A percentile compares a stretch with the other conserved stretches of the same genome.
Conservation (phyloP, 2,329 filamentous ascomycete species). For the Fusarium praegraminearum region DNA sequence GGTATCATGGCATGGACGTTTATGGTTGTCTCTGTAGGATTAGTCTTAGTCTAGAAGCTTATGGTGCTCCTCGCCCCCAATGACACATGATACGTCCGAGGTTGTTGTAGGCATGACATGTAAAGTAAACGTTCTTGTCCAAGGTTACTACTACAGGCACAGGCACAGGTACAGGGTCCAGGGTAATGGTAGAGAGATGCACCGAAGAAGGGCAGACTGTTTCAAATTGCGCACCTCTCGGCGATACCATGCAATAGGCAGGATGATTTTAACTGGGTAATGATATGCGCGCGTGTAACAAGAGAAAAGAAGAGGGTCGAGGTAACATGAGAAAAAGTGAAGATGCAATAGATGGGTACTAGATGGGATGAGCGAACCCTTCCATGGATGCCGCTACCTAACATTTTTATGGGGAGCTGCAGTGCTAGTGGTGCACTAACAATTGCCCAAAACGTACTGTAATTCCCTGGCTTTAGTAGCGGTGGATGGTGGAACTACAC, state of each 20-base stretch:
- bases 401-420: slow-evolving; percentile 23
- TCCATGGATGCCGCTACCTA: background rate
- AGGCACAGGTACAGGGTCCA: slow-evolving; percentile 21
- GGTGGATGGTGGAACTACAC: slow-evolving; percentile 15
- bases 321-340: slow-evolving; percentile 29
- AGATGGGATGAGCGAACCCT: slow-evolving; percentile 1
- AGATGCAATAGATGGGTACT: no score
- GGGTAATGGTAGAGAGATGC: slow-evolving; percentile 7
- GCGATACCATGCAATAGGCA: background rate
- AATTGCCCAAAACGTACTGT: slow-evolving; percentile 3
- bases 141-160: slow-evolving; percentile 11
- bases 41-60: background rate
- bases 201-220: slow-evolving; percentile 28
- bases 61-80: background rate
- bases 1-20: slow-evolving; percentile 2
- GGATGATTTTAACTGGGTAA: background rate
- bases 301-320: slow-evolving; percentile 14
- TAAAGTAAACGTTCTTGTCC: slow-evolving; percentile 14
- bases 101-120: background rate
- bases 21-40: background rate
- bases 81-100: background rate
- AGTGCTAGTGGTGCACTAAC: slow-evolving; percentile 16
- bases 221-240: slow-evolving; percentile 25
- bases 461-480: background rate
- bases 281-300: slow-evolving; percentile 24